Conservation (phyloP, 768 basidiomycete species). For the Leccinum longicurvipes region DNA sequence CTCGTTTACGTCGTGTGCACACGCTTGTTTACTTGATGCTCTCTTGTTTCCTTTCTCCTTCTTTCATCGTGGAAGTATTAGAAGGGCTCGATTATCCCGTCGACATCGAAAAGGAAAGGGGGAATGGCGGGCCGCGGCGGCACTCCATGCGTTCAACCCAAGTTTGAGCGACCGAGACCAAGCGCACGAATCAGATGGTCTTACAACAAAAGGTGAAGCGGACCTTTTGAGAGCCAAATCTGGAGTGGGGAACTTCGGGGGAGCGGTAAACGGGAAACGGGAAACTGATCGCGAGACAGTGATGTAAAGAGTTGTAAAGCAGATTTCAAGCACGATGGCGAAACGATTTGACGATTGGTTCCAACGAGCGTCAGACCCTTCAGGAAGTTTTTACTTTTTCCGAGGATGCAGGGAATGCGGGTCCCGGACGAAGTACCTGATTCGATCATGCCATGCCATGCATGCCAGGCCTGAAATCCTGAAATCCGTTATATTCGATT, state of each 20-base stretch:
- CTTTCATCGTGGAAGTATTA: conserved; percentile 11
- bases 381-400: background rate
- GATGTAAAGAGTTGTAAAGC: background rate
- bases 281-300: background rate
- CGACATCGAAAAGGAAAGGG: background rate
- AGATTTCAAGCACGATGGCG: background rate
- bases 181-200: background rate
- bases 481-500: background rate
- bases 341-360: background rate
- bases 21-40: background rate
- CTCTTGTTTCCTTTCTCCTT: background rate
- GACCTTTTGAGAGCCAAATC: background rate
- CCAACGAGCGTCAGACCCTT: background rate
- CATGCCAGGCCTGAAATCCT: background rate
- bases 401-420: background rate
- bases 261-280: background rate
- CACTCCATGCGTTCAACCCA: background rate
- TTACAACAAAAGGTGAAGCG: background rate
- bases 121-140: background rate
- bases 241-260: background rate
- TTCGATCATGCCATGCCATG: background rate
- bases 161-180: background rate
- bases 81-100: background rate
- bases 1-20: background rate
- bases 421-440: background rate